Evolutionary conservation across 78 protist genomes (phyloP), one percentile per base, ranked within the genome.

Genomic region (Guillardia theta): DNA sequence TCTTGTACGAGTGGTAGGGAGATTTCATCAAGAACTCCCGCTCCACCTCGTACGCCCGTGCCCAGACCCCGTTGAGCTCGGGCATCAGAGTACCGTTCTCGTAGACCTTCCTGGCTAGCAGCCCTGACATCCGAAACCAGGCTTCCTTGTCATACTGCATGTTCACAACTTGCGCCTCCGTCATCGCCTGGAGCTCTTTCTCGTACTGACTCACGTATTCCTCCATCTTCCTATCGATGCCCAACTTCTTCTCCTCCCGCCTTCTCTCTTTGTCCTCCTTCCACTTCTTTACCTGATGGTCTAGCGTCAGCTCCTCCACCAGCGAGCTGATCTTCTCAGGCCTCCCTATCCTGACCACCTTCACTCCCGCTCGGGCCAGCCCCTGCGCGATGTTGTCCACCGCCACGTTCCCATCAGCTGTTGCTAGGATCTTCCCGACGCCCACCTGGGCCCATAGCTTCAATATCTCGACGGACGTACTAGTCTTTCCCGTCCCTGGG

Each of bases 361-460:
- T 24, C 39, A 58, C 27, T 24, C 70, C 70, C 4, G 70, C 70
- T 24, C 70, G 70, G 6, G 2, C 27, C 39, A 58, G 70, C 39
- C 70, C 70, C 21, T 3, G 27, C 4, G 27, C 2, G 1, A 58
- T 24, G 70, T 58, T 58, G 70, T 58, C 70, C 70, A 70, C 83
- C 83, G 83, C 83, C 45, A 70, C 83, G 83, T 70, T 70, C 46
- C 83, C 83, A 22, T 70, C 83, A 12, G 83, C 83, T 12, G 83
- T 18, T 36, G 41, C 83, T 24, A 70, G 41, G 41, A 70, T 70
- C 45, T 24, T 4, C 83, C 36, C 36, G 36, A 70, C 1, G 46
- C 83, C 83, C 27, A 58, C 1, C 27, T 6, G 21, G 70, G 27
- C 70, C 70, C 70, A 58, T 24, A 58, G 70, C 39, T 30, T 24